Conservation (phyloP, 1,284 basidiomycete genomes). For the Omphalotus olearius region DNA sequence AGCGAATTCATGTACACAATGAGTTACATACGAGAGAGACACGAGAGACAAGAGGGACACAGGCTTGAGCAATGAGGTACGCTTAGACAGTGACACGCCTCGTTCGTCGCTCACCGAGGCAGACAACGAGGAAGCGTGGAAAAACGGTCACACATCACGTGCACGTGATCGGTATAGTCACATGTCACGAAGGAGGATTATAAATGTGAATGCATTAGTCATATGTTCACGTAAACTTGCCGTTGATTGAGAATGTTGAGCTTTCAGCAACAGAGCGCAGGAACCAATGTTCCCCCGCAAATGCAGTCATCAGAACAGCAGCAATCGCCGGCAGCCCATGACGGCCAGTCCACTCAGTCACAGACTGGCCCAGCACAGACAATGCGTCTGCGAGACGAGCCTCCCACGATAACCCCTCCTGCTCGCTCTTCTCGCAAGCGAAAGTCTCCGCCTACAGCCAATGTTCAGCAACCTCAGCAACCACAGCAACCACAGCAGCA, state of each 20-base stretch:
- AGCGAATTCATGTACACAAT: too few relatives aligned
- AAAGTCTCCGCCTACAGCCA: conserved; percentile 41
- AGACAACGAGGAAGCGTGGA: too few relatives aligned
- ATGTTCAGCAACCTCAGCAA: conserved; percentile 23
- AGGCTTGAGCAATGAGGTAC: too few relatives aligned
- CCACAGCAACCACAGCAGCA: background rate
- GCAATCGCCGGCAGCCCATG: background rate
- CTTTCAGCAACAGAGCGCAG: conserved; percentile 5
- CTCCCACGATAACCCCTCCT: conserved; percentile 33
- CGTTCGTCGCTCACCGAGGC: too few relatives aligned
- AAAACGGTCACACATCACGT: too few relatives aligned
- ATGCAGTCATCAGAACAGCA: conserved; percentile 9
- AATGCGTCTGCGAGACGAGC: conserved; percentile 63
- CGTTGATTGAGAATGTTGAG: conserved; percentile 5
- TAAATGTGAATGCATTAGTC: background rate
- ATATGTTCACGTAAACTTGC: background rate
- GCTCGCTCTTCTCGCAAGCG: conserved; percentile 43
- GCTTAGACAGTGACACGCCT: too few relatives aligned
- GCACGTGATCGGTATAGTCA: too few relatives aligned
- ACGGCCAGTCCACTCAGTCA: background rate
- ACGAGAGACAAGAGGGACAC: too few relatives aligned
- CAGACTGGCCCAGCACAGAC: conserved; percentile 30
- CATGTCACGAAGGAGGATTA: too few relatives aligned
- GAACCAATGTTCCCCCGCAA: background rate
- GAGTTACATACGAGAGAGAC: too few relatives aligned